Conservation (phyloP, 129 eudicot genomes). For the Centrapalus pauciflorus region DNA sequence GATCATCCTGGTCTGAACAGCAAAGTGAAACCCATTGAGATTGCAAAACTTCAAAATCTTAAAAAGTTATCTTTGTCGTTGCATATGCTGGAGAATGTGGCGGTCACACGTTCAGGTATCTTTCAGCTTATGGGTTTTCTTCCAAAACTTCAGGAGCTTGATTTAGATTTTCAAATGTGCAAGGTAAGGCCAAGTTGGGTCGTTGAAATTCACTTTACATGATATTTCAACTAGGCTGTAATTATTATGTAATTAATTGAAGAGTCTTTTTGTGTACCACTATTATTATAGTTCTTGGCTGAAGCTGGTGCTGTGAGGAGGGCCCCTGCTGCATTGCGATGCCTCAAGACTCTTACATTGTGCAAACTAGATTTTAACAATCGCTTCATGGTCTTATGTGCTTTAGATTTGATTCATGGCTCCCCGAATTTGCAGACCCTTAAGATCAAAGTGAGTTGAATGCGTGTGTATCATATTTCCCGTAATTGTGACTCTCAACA, state of each 20-base stretch:
- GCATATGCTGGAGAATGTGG: background rate
- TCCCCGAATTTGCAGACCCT: constrained; percentile 15
- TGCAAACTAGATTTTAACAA: background rate
- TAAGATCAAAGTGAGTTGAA: background rate
- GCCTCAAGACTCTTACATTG: constrained; percentile 1
- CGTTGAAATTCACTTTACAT: background rate
- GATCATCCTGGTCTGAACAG: background rate
- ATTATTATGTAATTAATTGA: background rate
- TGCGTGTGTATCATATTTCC: background rate
- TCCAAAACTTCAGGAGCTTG: constrained; percentile 14
- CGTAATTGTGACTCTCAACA: background rate
- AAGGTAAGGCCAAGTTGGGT: constrained; percentile 8
- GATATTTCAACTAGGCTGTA: background rate
- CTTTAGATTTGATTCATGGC: background rate
- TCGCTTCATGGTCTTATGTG: background rate
- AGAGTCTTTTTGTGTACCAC: background rate
- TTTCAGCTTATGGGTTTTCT: constrained; percentile 1
- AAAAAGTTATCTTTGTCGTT: background rate
- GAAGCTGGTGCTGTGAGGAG: background rate
- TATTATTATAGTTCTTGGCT: background rate
- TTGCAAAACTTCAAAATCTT: background rate
- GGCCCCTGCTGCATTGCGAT: background rate
- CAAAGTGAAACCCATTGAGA: background rate
- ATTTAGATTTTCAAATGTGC: background rate
- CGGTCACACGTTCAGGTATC: background rate